Percentiles rank a stretch among this genome's conserved stretches.
phyloP scores from a whole-genome alignment of 352 stramenopile genomes.

The Phytopythium ostracodes region DNA sequence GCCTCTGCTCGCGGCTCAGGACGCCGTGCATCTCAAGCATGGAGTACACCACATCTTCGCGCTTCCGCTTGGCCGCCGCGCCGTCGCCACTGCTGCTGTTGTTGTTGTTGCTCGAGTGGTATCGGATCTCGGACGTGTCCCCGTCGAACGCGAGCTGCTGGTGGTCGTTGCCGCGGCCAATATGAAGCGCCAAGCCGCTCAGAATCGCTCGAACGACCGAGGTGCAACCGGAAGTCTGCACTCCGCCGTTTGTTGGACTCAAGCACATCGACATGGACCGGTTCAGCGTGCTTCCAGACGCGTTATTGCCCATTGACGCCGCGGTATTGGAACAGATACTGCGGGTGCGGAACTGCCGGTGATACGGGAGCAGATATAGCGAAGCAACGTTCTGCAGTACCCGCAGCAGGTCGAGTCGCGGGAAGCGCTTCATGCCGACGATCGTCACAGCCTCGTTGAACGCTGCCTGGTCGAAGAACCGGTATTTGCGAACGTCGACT shows the following conservation, averaged over 20 bases:
- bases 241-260: slow-evolving; percentile 3
- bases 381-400: slow-evolving; percentile 52
- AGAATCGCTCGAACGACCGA: slow-evolving; percentile 44
- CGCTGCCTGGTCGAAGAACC: slow-evolving; percentile 61
- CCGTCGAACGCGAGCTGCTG: slow-evolving; percentile 7
- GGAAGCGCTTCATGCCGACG: slow-evolving; percentile 55
- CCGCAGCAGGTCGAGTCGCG: slow-evolving; percentile 43
- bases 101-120: slow-evolving; percentile 13
- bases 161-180: slow-evolving; percentile 24
- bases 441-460: slow-evolving; percentile 76
- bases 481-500: slow-evolving; percentile 16
- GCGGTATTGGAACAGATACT: background rate
- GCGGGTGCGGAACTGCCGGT: slow-evolving; percentile 14
- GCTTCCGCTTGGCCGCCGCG: slow-evolving; percentile 23
- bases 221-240: slow-evolving; percentile 14
- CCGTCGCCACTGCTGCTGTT: background rate
- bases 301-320: background rate
- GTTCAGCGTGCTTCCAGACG: background rate
- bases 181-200: slow-evolving; percentile 40
- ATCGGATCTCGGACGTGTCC: slow-evolving; percentile 7
- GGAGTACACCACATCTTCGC: slow-evolving; percentile 61
- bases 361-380: slow-evolving; percentile 42
- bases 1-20: slow-evolving; percentile 60
- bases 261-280: slow-evolving; percentile 8
- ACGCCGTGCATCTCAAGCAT: slow-evolving; percentile 78